A percentile compares a stretch with the other conserved stretches of the same genome.
These are phyloP conservation scores for Pholiota adiposa DNA, from an alignment of 1,284 basidiomycete species.

Conservation along the genomic window DNA sequence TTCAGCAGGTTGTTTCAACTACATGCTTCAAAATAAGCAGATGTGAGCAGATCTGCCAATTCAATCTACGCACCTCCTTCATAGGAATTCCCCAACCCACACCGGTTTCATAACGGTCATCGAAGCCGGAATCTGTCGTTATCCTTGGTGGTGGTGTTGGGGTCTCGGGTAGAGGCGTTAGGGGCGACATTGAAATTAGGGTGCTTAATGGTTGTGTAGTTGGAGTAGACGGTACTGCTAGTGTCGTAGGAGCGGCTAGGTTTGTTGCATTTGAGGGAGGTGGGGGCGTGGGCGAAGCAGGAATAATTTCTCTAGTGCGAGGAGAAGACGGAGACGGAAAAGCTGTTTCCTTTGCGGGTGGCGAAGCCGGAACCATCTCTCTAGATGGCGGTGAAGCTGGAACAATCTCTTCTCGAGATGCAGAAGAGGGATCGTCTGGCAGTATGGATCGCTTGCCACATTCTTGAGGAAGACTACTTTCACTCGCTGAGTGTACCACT, in stretches of 20 bases:
- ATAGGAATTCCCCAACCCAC: conserved; percentile 21
- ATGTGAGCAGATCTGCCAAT: neutral
- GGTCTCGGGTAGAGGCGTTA: conserved; percentile 48
- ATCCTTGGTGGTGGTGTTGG: conserved; percentile 32
- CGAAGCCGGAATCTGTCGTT: conserved; percentile 13
- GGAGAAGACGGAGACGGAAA: neutral
- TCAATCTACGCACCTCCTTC: conserved; percentile 19
- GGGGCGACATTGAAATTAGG: conserved; percentile 41
- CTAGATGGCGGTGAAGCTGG: conserved; percentile 16
- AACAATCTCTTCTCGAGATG: neutral
- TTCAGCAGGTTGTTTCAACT: neutral
- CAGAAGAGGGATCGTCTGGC: neutral
- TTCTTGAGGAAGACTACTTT: conserved; percentile 13
- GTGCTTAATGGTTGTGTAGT: conserved; percentile 21
- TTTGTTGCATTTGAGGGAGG: conserved; percentile 8
- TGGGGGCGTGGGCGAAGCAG: conserved; percentile 16
- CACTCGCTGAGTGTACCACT: conserved; percentile 14
- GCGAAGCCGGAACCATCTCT: conserved; percentile 5
- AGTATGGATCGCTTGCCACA: conserved; percentile 9
- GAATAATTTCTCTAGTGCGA: neutral
- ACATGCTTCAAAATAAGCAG: neutral
- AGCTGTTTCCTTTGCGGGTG: neutral
- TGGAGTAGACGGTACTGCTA: conserved; percentile 29
- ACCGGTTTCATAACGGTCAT: conserved; percentile 23
- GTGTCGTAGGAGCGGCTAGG: conserved; percentile 12